Evolutionary conservation across 495 filamentous ascomycete species (phyloP).

Genomic region (Thermochaetoides thermophila): DNA sequence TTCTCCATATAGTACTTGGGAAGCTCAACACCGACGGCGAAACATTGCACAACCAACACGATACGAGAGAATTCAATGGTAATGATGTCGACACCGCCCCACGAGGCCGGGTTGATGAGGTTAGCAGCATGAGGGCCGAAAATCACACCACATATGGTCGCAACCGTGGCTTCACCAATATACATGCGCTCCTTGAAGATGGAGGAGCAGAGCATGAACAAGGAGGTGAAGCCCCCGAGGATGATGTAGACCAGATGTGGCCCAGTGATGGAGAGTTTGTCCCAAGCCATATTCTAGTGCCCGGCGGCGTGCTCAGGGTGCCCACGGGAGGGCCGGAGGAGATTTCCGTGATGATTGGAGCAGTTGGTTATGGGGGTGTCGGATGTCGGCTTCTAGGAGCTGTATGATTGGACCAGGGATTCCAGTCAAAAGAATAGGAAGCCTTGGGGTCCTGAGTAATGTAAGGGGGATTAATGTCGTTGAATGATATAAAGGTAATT

Average conservation of each 20-base stretch:
- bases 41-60: constrained; percentile 97
- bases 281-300: constrained; percentile 99
- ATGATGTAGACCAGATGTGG: constrained; percentile 98
- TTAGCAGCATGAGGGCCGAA: constrained; percentile 93
- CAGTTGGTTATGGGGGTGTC: too few species aligned
- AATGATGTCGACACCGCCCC: constrained; percentile 91
- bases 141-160: constrained; percentile 90
- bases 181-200: constrained; percentile 98
- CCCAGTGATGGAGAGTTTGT: constrained; percentile 81
- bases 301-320: too few species aligned
- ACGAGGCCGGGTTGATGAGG: constrained; percentile 67
- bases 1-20: constrained; percentile 96
- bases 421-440: too few species aligned
- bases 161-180: constrained; percentile 96
- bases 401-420: too few species aligned
- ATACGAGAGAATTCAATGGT: constrained; percentile 95
- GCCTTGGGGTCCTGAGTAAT: too few species aligned
- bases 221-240: constrained; percentile 87
- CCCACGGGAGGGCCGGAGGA: too few species aligned
- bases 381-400: too few species aligned
- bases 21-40: constrained; percentile 96
- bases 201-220: constrained; percentile 97
- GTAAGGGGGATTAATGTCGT: too few species aligned
- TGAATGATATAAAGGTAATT: too few species aligned
- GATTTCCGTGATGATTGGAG: too few species aligned